These are phyloP conservation scores for Boehmeria nivea DNA, from an alignment of 306 rosid genomes.

Conservation along the genomic window DNA sequence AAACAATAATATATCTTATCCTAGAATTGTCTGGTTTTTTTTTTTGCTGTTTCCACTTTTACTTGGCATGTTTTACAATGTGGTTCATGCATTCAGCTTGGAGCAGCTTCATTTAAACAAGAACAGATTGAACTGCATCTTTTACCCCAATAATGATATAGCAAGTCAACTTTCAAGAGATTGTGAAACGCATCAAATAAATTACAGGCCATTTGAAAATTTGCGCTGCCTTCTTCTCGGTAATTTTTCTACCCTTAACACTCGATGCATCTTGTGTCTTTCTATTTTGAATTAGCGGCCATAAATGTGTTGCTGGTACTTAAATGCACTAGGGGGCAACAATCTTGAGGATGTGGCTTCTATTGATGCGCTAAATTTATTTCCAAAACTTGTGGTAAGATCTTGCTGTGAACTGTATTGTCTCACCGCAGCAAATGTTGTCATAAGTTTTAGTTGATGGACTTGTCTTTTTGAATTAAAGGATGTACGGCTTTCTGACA, in stretches of 20 bases:
- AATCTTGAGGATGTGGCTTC: conserved; percentile 60
- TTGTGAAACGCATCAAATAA: conserved; percentile 25
- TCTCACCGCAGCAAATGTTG: not conserved
- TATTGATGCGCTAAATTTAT: conserved; percentile 64
- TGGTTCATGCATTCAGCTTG: conserved; percentile 58
- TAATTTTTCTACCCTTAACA: conserved; percentile 28
- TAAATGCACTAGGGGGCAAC: conserved; percentile 63
- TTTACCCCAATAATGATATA: conserved; percentile 43
- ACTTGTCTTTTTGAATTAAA: conserved; percentile 22
- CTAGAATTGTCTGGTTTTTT: not conserved
- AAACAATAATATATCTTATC: not conserved
- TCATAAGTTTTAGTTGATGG: not conserved
- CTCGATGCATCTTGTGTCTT: conserved; percentile 2
- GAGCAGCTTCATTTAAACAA: conserved; percentile 88
- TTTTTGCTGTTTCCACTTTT: conserved; percentile 2
- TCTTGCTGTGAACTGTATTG: conserved; percentile 2
- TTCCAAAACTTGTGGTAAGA: conserved; percentile 78
- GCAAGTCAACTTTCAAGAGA: conserved; percentile 29
- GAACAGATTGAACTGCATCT: conserved; percentile 62
- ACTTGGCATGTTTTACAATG: conserved; percentile 22
- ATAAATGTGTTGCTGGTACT: conserved; percentile 9
- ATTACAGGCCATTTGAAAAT: conserved; percentile 53
- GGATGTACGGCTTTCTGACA: conserved; percentile 86
- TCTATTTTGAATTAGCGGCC: conserved; percentile 1
- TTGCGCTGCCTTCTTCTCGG: conserved; percentile 81